Conservation (phyloP, 1,284 basidiomycete species). For the Cryptococcus wingfieldii region DNA sequence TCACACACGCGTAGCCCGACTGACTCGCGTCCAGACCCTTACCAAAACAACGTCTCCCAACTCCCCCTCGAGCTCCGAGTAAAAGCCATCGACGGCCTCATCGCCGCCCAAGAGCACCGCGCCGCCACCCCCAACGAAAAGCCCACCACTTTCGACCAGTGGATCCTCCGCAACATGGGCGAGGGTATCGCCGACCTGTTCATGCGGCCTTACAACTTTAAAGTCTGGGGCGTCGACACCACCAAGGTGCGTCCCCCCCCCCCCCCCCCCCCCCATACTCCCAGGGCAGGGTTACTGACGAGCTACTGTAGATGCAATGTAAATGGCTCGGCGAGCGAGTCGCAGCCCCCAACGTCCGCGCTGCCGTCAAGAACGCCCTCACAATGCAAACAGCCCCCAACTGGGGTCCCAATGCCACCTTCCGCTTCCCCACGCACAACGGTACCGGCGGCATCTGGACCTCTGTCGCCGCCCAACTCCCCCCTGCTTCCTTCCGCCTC, state of each 20-base stretch:
- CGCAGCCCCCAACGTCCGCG: slow-evolving; percentile 53
- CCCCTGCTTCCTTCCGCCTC: slow-evolving; percentile 48
- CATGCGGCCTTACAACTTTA: slow-evolving; percentile 57
- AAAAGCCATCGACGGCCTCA: slow-evolving; percentile 54
- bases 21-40: slow-evolving; percentile 23
- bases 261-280: no score
- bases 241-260: slow-evolving; percentile 44
- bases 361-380: slow-evolving; percentile 53
- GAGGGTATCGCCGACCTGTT: slow-evolving; percentile 54
- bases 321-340: slow-evolving; percentile 57
- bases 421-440: slow-evolving; percentile 54
- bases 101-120: slow-evolving; percentile 42
- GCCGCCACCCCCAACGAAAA: slow-evolving; percentile 26
- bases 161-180: slow-evolving; percentile 55
- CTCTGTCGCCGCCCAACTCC: slow-evolving; percentile 52
- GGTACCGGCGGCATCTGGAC: slow-evolving; percentile 57
- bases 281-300: no score
- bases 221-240: slow-evolving; percentile 56
- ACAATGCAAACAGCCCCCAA: slow-evolving; percentile 54
- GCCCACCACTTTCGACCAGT: slow-evolving; percentile 40
- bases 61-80: slow-evolving; percentile 53
- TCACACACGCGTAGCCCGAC: neutral
- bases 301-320: slow-evolving; percentile 59
- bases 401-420: slow-evolving; percentile 56
- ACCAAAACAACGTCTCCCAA: slow-evolving; percentile 54